These are phyloP conservation scores for Kazachstania martiniae DNA, from an alignment of 805 yeast species.

Conservation along the genomic window DNA sequence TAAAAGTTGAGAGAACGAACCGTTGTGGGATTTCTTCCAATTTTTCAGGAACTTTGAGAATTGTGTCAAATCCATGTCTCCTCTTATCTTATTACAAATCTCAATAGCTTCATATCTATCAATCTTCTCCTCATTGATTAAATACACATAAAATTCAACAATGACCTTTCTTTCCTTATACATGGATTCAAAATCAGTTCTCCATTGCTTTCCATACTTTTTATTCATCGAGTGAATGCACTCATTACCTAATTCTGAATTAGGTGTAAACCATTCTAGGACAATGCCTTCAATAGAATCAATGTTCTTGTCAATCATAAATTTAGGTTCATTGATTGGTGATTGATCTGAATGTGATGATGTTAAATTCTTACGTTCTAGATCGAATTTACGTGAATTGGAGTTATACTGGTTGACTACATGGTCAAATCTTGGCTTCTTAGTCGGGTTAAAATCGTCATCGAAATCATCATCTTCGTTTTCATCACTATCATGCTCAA, in stretches of 20 bases:
- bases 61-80: conserved; percentile 3
- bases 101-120: conserved; percentile 21
- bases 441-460: neutral
- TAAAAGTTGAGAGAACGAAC: conserved; percentile 10
- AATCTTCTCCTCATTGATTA: conserved; percentile 15
- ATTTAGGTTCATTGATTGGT: conserved; percentile 3
- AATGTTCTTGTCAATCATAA: conserved; percentile 12
- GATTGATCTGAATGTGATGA: no score
- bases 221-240: conserved; percentile 27
- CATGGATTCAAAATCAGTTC: conserved; percentile 11
- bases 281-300: conserved; percentile 18
- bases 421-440: neutral
- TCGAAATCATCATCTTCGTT: neutral
- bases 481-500: no score
- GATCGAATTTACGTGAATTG: no score
- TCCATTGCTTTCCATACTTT: conserved; percentile 21
- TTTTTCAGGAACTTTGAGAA: conserved; percentile 13
- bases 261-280: conserved; percentile 28
- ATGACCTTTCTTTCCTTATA: conserved; percentile 22
- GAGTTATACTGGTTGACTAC: no score
- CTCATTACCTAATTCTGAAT: conserved; percentile 17
- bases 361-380: no score
- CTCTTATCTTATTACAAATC: conserved; percentile 13
- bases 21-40: conserved; percentile 16
- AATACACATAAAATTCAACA: conserved; percentile 22